These are phyloP conservation scores for Nicotiana knightiana DNA, from an alignment of 257 asterid species.

Conservation along the genomic window DNA sequence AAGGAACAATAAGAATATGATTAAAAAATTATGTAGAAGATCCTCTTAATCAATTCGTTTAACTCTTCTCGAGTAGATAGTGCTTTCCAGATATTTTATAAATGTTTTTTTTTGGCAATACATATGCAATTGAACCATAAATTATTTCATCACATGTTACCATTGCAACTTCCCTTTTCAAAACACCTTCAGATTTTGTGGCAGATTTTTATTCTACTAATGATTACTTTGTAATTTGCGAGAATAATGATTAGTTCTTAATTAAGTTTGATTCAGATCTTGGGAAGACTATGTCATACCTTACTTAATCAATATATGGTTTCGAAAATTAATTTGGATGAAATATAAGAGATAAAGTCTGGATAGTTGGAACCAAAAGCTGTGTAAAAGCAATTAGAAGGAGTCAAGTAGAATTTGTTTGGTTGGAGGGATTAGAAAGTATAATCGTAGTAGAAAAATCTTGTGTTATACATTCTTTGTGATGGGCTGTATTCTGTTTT, in stretches of 20 bases:
- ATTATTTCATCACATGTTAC: background rate
- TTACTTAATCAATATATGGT: background rate
- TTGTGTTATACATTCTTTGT: too few species aligned
- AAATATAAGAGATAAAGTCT: too few species aligned
- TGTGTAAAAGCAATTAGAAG: too few species aligned
- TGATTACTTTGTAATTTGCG: background rate
- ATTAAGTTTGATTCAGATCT: background rate
- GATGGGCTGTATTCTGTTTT: too few species aligned
- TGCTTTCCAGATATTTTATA: background rate
- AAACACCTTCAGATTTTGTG: background rate
- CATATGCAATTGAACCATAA: background rate
- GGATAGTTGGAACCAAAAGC: too few species aligned
- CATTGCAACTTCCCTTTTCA: background rate
- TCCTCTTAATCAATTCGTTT: slow-evolving; percentile 1
- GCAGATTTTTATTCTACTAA: background rate
- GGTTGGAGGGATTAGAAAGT: too few species aligned
- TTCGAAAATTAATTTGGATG: background rate
- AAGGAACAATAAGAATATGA: background rate
- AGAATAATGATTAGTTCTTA: background rate
- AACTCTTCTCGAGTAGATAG: background rate
- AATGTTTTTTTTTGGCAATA: background rate
- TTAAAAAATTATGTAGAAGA: background rate
- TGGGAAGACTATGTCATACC: background rate
- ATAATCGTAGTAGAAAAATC: too few species aligned
- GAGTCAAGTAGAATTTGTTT: too few species aligned